Evolutionary conservation across 768 basidiomycete species (phyloP), one percentile per base, ranked within the genome.

Genomic region (Leucogyrophana mollusca): DNA sequence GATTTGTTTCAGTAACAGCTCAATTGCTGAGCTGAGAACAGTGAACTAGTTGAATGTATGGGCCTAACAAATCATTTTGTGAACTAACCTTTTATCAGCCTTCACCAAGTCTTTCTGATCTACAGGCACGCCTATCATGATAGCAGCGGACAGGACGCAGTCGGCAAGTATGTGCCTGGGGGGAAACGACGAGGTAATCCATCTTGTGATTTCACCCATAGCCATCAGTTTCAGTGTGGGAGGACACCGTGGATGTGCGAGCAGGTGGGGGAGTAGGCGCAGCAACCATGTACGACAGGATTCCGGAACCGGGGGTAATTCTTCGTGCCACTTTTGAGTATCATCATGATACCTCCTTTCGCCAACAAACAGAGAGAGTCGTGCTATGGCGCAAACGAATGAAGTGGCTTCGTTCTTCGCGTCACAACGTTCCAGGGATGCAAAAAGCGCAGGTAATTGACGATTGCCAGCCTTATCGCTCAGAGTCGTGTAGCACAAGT

Each of bases 1-100:
- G n/a, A n/a, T n/a, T n/a, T n/a, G 27, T 30, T 13, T 30, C 27
- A 30, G 27, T 7, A 30, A 30, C 27, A 30, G 6, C 6, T 30
- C 27, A 30, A 13, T 13, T 13, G 13, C 13, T 7, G 27, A 30
- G 27, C 27, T 30, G 6, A 7, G 27, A 30, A 30, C 27, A 30
- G 27, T 30, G 6, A 30, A 30, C 13, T 30, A 30, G n/a, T 30
- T 30, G 6, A 30, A 13, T 13, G 27, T 13, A 30, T 30, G 27
- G 13, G 13, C 7, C 13, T 13, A 30, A 30, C 27, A 30, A 30
- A 7, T 30, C 27, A 30, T 7, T 7, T 13, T 7, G 13, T 30
- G 13, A 30, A 21, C 45, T 1, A 17, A 49, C 50, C 50, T 51
- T 36, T 51, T 51, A 22, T 51, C 47, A 16, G 41, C 46, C 22